Evolutionary conservation across 2,329 filamentous ascomycete species (phyloP).

Genomic region (Ophiostoma sp.): DNA sequence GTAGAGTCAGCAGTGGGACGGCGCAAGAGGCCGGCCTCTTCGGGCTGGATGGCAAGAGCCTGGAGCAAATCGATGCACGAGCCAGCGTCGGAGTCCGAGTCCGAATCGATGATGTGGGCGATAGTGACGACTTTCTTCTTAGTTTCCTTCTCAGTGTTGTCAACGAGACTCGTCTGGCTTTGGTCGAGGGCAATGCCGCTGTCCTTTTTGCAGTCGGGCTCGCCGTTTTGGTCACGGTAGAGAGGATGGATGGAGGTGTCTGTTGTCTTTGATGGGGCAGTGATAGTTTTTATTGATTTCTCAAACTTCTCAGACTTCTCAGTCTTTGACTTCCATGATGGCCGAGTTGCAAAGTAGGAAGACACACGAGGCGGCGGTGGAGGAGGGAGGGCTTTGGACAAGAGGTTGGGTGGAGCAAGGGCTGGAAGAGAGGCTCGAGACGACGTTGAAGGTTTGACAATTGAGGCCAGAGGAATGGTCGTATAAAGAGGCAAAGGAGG

Average conservation of each 20-base stretch:
- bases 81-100: conserved; percentile 25
- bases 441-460: neutral
- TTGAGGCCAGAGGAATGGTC: conserved; percentile 5
- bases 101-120: neutral
- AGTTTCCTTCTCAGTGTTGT: neutral
- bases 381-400: conserved; percentile 1
- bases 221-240: neutral
- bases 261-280: neutral
- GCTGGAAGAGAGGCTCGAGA: neutral
- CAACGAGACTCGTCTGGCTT: neutral
- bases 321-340: neutral
- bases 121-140: neutral
- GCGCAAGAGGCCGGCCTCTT: conserved; percentile 23
- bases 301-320: neutral
- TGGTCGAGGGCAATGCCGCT: conserved; percentile 25
- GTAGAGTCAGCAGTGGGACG: conserved; percentile 4
- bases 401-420: neutral
- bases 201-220: conserved; percentile 26
- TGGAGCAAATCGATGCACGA: conserved; percentile 35
- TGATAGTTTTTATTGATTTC: neutral
- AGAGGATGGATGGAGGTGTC: conserved; percentile 11
- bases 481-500: neutral
- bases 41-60: conserved; percentile 35
- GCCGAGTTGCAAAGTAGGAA: neutral
- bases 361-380: neutral